These are phyloP conservation scores for Acephala macrosclerotiorum DNA, from an alignment of 2,329 filamentous ascomycete species.

Conservation along the genomic window DNA sequence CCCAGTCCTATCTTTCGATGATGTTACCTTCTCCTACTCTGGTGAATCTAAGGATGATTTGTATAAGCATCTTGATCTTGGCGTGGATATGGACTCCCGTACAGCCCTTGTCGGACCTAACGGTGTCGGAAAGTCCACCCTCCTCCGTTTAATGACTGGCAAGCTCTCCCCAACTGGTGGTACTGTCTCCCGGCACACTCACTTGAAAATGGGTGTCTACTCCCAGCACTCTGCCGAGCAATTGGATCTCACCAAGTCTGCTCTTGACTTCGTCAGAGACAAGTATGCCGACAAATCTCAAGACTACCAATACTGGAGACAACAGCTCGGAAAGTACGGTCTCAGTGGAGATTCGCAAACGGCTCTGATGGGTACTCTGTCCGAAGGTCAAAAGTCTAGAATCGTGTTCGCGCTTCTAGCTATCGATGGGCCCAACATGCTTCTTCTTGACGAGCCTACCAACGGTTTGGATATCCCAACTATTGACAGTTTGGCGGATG, in stretches of 20 bases:
- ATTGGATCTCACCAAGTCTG: conserved; percentile 96
- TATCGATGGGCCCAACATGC: conserved; percentile 97
- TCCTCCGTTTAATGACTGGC: conserved; percentile 95
- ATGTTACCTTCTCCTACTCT: conserved; percentile 98
- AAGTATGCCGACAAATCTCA: conserved; percentile 90
- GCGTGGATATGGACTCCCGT: conserved; percentile 99
- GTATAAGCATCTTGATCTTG: conserved; percentile 95
- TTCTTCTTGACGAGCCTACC: conserved; percentile 96
- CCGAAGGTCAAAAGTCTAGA: conserved; percentile 96
- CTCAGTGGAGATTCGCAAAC: conserved; percentile 94
- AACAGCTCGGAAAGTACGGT: conserved; percentile 95
- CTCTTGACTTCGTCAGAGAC: conserved; percentile 96
- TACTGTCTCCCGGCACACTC: conserved; percentile 88
- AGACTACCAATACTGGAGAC: conserved; percentile 99
- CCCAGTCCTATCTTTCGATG: conserved; percentile 93
- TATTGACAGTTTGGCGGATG: conserved; percentile 96
- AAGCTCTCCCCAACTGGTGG: conserved; percentile 87
- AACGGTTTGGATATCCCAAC: conserved; percentile 99
- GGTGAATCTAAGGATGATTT: conserved; percentile 88
- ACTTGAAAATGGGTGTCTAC: conserved; percentile 98
- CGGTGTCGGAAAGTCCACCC: conserved; percentile 98
- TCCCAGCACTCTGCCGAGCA: conserved; percentile 98
- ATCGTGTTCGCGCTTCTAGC: conserved; percentile 97
- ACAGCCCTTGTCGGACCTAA: conserved; percentile 97
- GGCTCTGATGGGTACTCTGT: conserved; percentile 95